Percentiles rank a stretch among this genome's conserved stretches.
Conservation (phyloP, 768 basidiomycete genomes). For the Roridomyces roridus region DNA sequence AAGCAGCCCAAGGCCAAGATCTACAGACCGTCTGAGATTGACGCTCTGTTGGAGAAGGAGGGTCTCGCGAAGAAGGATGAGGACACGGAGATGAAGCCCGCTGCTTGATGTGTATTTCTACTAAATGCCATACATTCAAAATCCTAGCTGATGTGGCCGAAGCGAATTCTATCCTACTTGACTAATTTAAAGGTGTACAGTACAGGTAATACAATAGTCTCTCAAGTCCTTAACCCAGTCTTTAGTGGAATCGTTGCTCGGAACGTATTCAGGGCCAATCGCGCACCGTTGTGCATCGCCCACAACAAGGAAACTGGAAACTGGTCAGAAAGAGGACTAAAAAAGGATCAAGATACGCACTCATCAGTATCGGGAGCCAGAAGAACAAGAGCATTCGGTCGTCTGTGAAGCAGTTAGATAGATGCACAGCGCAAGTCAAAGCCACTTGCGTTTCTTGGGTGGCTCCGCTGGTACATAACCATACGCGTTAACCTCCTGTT, state of each 20-base stretch:
- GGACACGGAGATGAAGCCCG: constrained; percentile 74
- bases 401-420: constrained; percentile 48
- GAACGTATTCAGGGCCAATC: constrained; percentile 55
- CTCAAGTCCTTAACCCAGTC: constrained; percentile 41
- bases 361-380: constrained; percentile 84
- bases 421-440: neutral
- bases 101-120: constrained; percentile 41
- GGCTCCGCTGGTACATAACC: constrained; percentile 65
- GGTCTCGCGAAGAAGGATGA: constrained; percentile 90
- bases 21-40: constrained; percentile 87
- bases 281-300: constrained; percentile 62
- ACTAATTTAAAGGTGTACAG: neutral
- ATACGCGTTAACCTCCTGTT: constrained; percentile 73
- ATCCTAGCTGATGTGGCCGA: no score
- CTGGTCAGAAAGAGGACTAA: neutral
- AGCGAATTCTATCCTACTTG: no score
- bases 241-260: constrained; percentile 56
- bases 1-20: constrained; percentile 90
- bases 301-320: constrained; percentile 64
- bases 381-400: constrained; percentile 87
- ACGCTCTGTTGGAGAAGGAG: constrained; percentile 78
- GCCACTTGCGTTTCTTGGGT: constrained; percentile 72
- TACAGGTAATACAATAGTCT: constrained; percentile 11
- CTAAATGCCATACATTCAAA: no score
- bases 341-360: constrained; percentile 51